These are phyloP conservation scores for Vigna hirtella DNA, from an alignment of 306 rosid genomes.

Conservation along the genomic window DNA sequence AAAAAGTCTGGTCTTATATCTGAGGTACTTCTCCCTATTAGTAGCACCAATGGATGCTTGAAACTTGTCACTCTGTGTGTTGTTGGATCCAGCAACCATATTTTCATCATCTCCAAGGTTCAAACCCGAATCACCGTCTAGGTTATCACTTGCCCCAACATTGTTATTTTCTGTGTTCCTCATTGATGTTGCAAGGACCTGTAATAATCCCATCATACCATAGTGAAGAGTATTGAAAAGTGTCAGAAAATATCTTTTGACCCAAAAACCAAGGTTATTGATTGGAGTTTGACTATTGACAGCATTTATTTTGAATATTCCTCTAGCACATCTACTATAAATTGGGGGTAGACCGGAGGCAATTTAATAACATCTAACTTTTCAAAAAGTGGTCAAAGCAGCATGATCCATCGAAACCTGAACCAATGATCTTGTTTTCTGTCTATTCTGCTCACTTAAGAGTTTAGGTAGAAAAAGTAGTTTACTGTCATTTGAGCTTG, in stretches of 20 bases:
- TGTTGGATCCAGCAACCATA: conserved; percentile 80
- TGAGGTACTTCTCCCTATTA: conserved; percentile 88
- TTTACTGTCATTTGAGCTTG: conserved; percentile 6
- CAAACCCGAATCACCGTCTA: conserved; percentile 65
- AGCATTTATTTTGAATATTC: conserved; percentile 22
- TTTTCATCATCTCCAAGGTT: conserved; percentile 77
- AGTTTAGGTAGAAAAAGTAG: conserved; percentile 4
- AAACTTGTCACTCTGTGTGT: conserved; percentile 49
- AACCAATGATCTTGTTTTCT: conserved; percentile 5
- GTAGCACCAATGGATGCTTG: conserved; percentile 56
- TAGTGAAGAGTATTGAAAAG: neutral
- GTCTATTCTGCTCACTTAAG: neutral
- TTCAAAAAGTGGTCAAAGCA: conserved; percentile 4
- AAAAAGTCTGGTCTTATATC: conserved; percentile 95
- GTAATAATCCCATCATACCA: conserved; percentile 46
- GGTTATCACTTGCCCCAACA: conserved; percentile 58
- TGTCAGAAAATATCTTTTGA: conserved; percentile 12
- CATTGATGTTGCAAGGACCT: conserved; percentile 89
- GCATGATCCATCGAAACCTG: neutral
- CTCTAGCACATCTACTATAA: neutral
- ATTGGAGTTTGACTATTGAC: neutral
- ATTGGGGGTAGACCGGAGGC: neutral
- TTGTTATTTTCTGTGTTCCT: conserved; percentile 61
- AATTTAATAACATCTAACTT: conserved; percentile 20
- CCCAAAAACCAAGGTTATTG: conserved; percentile 10